Evolutionary conservation across 495 filamentous ascomycete genomes (phyloP).

Genomic region (Astrothelium macrocarpum): DNA sequence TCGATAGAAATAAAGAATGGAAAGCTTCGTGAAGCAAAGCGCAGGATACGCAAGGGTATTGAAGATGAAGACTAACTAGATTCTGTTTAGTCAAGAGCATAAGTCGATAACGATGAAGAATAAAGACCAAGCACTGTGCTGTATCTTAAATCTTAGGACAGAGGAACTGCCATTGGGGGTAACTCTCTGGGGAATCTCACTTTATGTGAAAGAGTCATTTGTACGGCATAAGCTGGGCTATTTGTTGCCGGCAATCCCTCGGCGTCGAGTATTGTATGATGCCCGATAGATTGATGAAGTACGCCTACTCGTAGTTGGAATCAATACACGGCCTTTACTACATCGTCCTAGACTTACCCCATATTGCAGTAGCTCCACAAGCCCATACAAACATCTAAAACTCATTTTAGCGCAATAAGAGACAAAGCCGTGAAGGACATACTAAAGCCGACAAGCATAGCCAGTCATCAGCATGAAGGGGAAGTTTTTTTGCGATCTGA

Average conservation of each 20-base stretch:
- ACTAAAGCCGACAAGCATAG: not conserved
- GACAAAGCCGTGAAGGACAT: not conserved
- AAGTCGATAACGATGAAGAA: not conserved
- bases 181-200: not conserved
- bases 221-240: not conserved
- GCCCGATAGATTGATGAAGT: not conserved
- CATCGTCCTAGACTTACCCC: not conserved
- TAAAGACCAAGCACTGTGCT: no score
- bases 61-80: constrained; percentile 1
- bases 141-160: no score
- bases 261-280: not conserved
- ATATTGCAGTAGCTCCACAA: not conserved
- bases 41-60: constrained; percentile 2
- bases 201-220: not conserved
- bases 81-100: not conserved
- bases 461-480: constrained; percentile 1
- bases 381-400: not conserved
- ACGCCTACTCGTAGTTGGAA: not conserved
- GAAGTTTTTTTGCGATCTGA: not conserved
- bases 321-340: not conserved
- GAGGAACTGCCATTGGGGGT: no score
- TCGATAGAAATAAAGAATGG: not conserved
- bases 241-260: not conserved
- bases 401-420: not conserved
- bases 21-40: not conserved